A percentile compares a stretch with the other conserved stretches of the same genome.
Evolutionary conservation across 164 flowering plant species (phyloP).

Genomic region (Cinnamomum chago): DNA sequence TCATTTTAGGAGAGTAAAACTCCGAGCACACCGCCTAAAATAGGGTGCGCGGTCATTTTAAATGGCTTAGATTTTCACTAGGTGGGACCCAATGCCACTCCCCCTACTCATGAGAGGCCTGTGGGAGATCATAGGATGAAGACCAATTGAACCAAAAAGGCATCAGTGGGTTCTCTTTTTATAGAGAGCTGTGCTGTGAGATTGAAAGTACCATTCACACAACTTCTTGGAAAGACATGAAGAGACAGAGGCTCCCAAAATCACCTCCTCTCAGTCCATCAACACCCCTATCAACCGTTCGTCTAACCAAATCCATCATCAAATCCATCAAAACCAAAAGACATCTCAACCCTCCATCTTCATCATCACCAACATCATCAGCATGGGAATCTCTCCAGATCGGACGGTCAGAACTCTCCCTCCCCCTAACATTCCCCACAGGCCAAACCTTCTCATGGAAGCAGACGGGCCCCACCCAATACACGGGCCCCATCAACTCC

Average conservation of each 20-base stretch:
- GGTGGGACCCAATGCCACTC: too few species aligned
- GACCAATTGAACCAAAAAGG: too few species aligned
- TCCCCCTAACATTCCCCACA: conserved; percentile 92
- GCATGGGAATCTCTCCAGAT: conserved; percentile 69
- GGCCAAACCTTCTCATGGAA: conserved; percentile 98
- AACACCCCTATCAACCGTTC: neutral
- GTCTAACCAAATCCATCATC: neutral
- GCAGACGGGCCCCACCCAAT: conserved; percentile 61
- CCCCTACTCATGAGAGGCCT: too few species aligned
- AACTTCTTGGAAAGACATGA: neutral
- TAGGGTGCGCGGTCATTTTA: too few species aligned
- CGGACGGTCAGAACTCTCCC: conserved; percentile 59
- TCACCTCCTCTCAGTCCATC: neutral
- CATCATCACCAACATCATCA: neutral
- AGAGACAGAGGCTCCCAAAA: neutral
- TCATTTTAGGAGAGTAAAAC: too few species aligned
- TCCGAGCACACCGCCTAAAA: too few species aligned
- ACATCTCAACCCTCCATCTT: neutral
- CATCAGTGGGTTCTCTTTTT: too few species aligned
- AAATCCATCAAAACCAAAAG: conserved; percentile 3
- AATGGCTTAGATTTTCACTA: too few species aligned
- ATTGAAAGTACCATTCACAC: neutral
- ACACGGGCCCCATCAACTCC: conserved; percentile 70
- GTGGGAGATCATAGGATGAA: too few species aligned
- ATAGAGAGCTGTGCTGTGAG: too few species aligned